These are phyloP conservation scores for Hymenoscyphus scutula DNA, from an alignment of 2,329 filamentous ascomycete genomes.

Conservation along the genomic window DNA sequence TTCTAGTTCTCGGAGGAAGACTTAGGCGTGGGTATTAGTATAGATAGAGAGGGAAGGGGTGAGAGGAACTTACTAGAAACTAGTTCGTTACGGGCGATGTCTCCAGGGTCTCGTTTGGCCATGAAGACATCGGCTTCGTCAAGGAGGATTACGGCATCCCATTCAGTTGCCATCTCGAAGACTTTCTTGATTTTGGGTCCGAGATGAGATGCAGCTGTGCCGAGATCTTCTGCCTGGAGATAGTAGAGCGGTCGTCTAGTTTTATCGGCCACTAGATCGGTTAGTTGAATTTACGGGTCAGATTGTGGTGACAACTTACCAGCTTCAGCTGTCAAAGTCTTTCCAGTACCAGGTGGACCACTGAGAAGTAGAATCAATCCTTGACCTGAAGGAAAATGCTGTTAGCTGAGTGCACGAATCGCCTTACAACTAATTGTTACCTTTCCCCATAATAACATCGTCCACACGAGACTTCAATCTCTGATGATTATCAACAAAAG, in stretches of 20 bases:
- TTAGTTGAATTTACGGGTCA: neutral
- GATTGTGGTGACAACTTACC: neutral
- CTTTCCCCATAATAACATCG: slow-evolving; percentile 38
- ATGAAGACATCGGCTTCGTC: slow-evolving; percentile 52
- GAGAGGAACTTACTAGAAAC: slow-evolving; percentile 38
- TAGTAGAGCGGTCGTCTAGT: slow-evolving; percentile 23
- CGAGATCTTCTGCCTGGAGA: slow-evolving; percentile 25
- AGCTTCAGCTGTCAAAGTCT: slow-evolving; percentile 40
- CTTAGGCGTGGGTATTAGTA: neutral
- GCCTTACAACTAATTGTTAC: slow-evolving; percentile 18
- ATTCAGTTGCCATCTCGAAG: slow-evolving; percentile 27
- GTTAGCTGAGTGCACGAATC: too few species aligned
- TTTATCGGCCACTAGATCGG: slow-evolving; percentile 19
- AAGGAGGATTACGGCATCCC: slow-evolving; percentile 25
- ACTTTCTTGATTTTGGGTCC: slow-evolving; percentile 25
- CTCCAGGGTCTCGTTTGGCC: slow-evolving; percentile 44
- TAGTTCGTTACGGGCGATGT: slow-evolving; percentile 49
- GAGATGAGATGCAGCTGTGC: slow-evolving; percentile 18
- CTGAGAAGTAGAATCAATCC: slow-evolving; percentile 46
- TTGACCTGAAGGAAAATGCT: slow-evolving; percentile 28
- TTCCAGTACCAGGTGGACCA: slow-evolving; percentile 26
- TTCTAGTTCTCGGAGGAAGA: slow-evolving; percentile 15
- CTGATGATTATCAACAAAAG: slow-evolving; percentile 47
- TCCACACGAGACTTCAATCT: slow-evolving; percentile 22
- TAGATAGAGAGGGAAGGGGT: neutral